Conservation (phyloP, 179 eudicot species). For the Beta lomatogona region DNA sequence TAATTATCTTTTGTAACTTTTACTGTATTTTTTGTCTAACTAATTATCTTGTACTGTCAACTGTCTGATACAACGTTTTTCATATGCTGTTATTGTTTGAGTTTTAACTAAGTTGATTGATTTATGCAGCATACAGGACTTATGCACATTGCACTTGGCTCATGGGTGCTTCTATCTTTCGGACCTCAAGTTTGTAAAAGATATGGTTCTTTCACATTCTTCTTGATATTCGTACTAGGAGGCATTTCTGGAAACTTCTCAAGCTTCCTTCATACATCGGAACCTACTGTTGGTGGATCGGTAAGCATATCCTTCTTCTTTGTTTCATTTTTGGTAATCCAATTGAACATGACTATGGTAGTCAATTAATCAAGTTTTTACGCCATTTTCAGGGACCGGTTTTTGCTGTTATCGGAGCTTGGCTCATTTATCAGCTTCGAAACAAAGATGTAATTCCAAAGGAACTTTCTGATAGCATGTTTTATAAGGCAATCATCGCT, state of each 20-base stretch:
- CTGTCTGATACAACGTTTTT: no score
- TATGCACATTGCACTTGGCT: conserved; percentile 60
- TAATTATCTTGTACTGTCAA: no score
- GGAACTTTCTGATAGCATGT: conserved; percentile 57
- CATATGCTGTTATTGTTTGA: no score
- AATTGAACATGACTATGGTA: neutral
- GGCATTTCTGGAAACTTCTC: conserved; percentile 77
- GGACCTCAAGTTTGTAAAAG: conserved; percentile 69
- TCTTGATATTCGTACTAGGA: conserved; percentile 74
- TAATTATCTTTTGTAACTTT: no score
- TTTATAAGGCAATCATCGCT: conserved; percentile 61
- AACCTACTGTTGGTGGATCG: conserved; percentile 85
- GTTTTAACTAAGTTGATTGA: neutral
- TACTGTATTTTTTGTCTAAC: no score
- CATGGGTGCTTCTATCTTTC: conserved; percentile 70
- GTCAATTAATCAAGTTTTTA: neutral
- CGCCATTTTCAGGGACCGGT: conserved; percentile 60
- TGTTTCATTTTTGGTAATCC: neutral
- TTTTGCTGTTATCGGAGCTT: conserved; percentile 80
- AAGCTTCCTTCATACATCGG: conserved; percentile 84
- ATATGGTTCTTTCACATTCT: conserved; percentile 75
- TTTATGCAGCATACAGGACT: conserved; percentile 71
- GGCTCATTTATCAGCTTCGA: conserved; percentile 70
- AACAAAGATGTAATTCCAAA: conserved; percentile 53
- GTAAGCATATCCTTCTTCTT: conserved; percentile 39